Conservation (phyloP, 257 asterid genomes). For the Cordia subcordata region DNA sequence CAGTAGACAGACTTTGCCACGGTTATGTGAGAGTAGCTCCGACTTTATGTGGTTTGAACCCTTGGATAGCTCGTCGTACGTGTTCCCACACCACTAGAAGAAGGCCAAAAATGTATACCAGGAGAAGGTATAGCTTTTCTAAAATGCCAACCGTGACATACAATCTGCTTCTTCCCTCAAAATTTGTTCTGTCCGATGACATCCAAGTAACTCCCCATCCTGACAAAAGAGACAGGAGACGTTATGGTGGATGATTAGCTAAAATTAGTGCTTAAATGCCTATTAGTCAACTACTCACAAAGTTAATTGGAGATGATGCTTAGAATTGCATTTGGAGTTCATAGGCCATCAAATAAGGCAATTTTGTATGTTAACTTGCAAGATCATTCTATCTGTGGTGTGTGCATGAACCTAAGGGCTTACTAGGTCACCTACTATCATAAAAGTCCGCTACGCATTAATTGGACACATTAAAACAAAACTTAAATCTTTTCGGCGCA, state of each 20-base stretch:
- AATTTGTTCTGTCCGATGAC: conserved; percentile 29
- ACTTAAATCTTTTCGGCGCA: too few species aligned
- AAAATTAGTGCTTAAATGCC: not conserved
- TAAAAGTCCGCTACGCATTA: too few species aligned
- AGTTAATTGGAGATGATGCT: not conserved
- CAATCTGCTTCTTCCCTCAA: conserved; percentile 31
- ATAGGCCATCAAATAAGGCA: too few species aligned
- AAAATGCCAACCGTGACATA: conserved; percentile 35
- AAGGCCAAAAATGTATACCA: conserved; percentile 50
- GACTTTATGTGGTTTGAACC: conserved; percentile 65
- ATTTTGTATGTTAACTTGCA: too few species aligned
- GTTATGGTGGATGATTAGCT: not conserved
- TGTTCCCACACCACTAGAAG: conserved; percentile 45
- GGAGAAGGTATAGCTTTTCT: conserved; percentile 47
- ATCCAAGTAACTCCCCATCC: conserved; percentile 38
- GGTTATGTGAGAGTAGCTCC: conserved; percentile 55
- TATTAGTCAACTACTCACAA: not conserved
- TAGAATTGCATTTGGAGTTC: too few species aligned
- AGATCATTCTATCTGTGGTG: not conserved
- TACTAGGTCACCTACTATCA: not conserved
- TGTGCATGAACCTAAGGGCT: too few species aligned
- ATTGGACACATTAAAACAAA: too few species aligned
- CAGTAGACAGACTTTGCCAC: conserved; percentile 30
- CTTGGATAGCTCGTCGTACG: conserved; percentile 45
- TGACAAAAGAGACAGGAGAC: conserved; percentile 25